A percentile compares a stretch with the other conserved stretches of the same genome.
These are phyloP conservation scores for Panus rudis DNA, from an alignment of 768 basidiomycete species.

Conservation along the genomic window DNA sequence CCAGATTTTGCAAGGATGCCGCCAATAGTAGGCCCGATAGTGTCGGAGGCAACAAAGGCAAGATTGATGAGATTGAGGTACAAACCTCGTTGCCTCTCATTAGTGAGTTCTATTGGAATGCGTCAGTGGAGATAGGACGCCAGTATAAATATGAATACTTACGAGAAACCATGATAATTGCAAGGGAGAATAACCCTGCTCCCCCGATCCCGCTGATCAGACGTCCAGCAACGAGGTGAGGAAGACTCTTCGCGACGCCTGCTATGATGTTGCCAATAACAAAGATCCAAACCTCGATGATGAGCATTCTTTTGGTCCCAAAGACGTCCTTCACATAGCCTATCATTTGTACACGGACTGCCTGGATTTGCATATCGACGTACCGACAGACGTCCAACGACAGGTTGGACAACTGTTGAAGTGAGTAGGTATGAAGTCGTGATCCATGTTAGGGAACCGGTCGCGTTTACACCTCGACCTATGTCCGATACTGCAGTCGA, in stretches of 20 bases:
- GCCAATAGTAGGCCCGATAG: conserved; percentile 10
- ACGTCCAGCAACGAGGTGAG: conserved; percentile 11
- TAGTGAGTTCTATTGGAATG: conserved; percentile 7
- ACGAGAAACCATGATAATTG: conserved; percentile 13
- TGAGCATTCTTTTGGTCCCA: conserved; percentile 11
- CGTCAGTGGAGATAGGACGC: not conserved
- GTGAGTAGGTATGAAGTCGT: conserved; percentile 13
- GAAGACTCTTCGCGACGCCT: conserved; percentile 7
- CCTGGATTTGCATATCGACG: not conserved
- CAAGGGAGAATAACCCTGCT: conserved; percentile 10
- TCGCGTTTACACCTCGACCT: conserved; percentile 8
- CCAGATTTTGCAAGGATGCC: conserved; percentile 11
- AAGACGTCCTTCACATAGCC: conserved; percentile 7
- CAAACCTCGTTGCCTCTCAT: conserved; percentile 10
- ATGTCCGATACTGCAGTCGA: conserved; percentile 11
- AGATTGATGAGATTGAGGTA: conserved; percentile 14
- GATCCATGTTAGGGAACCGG: conserved; percentile 11
- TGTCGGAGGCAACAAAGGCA: conserved; percentile 11
- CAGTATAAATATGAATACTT: not conserved
- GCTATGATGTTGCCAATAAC: conserved; percentile 12
- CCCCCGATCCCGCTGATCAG: conserved; percentile 10
- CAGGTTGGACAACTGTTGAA: conserved; percentile 9
- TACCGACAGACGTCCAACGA: conserved; percentile 9
- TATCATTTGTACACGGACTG: not conserved
- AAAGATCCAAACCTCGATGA: conserved; percentile 12